Conservation (phyloP, 1,284 basidiomycete species). For the Boletellus sp. region DNA sequence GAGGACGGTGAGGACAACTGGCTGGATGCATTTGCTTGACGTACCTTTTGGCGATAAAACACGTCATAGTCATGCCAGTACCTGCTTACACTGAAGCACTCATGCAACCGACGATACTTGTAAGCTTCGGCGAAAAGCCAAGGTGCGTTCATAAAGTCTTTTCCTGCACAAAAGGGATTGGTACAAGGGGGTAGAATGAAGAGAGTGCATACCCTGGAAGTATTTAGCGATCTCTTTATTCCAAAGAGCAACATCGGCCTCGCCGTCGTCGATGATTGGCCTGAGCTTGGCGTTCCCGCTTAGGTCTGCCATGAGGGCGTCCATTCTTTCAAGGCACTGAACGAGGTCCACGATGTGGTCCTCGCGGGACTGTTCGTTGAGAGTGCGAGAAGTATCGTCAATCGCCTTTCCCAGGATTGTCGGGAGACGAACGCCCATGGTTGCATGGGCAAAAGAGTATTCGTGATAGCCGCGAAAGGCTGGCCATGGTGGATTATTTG, state of each 20-base stretch:
- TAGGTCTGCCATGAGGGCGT: conserved; percentile 76
- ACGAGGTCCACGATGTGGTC: conserved; percentile 86
- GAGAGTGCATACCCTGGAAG: conserved; percentile 67
- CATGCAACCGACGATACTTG: conserved; percentile 94
- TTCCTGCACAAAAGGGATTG: conserved; percentile 46
- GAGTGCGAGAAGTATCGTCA: conserved; percentile 86
- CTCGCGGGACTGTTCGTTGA: conserved; percentile 85
- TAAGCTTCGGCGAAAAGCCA: conserved; percentile 97
- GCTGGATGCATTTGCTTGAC: conserved; percentile 1
- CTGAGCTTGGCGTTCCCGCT: conserved; percentile 77
- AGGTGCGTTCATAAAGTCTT: conserved; percentile 95
- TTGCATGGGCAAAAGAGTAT: conserved; percentile 92
- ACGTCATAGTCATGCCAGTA: conserved; percentile 89
- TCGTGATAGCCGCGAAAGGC: conserved; percentile 94
- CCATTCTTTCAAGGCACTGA: conserved; percentile 85
- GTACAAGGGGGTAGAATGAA: neutral
- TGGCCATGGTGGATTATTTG: conserved; percentile 97
- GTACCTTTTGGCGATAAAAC: conserved; percentile 87
- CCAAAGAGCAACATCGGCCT: conserved; percentile 94
- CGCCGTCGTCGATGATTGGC: conserved; percentile 88
- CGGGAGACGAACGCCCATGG: conserved; percentile 91
- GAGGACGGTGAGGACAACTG: conserved; percentile 10
- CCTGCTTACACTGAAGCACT: conserved; percentile 92
- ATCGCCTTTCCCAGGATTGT: conserved; percentile 96
- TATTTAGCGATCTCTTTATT: conserved; percentile 94